phyloP scores from a whole-genome alignment of 2,329 filamentous ascomycete species.

The Trichoderma sp. region DNA sequence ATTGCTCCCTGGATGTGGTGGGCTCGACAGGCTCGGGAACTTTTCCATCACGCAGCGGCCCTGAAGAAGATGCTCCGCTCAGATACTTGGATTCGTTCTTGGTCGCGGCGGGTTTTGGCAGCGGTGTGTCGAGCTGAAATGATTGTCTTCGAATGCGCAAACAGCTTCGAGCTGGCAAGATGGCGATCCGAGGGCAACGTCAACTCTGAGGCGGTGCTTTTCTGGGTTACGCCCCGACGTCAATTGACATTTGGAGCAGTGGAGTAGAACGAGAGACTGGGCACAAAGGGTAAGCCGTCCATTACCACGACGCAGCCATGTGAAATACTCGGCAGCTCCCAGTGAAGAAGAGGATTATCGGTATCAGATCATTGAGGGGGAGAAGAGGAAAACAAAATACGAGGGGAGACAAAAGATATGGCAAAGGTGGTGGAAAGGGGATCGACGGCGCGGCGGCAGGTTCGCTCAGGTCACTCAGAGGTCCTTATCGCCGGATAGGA shows the following conservation, averaged over 20 bases:
- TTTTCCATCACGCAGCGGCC: conserved; percentile 52
- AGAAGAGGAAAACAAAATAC: not conserved
- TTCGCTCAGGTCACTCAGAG: conserved; percentile 8
- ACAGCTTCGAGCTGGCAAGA: not conserved
- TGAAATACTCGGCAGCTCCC: not conserved
- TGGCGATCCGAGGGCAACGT: not conserved
- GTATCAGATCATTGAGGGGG: not conserved
- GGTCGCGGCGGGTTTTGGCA: not conserved
- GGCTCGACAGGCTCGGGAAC: conserved; percentile 59
- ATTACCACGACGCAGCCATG: conserved; percentile 23
- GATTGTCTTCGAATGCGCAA: not conserved
- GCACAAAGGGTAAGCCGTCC: not conserved
- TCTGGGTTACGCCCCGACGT: conserved; percentile 10
- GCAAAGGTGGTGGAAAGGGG: conserved; percentile 7
- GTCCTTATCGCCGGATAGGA: conserved; percentile 17
- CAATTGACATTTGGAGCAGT: conserved; percentile 16
- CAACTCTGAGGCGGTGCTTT: conserved; percentile 13
- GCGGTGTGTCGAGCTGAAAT: not conserved
- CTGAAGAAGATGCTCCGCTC: not conserved
- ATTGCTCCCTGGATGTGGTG: conserved; percentile 38
- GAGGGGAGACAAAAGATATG: conserved; percentile 6
- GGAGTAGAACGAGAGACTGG: conserved; percentile 18
- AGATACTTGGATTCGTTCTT: not conserved
- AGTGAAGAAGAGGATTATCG: not conserved
- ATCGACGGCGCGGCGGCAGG: conserved; percentile 11